These are phyloP conservation scores for Canavalia gladiata DNA, from an alignment of 306 rosid species.

Conservation along the genomic window DNA sequence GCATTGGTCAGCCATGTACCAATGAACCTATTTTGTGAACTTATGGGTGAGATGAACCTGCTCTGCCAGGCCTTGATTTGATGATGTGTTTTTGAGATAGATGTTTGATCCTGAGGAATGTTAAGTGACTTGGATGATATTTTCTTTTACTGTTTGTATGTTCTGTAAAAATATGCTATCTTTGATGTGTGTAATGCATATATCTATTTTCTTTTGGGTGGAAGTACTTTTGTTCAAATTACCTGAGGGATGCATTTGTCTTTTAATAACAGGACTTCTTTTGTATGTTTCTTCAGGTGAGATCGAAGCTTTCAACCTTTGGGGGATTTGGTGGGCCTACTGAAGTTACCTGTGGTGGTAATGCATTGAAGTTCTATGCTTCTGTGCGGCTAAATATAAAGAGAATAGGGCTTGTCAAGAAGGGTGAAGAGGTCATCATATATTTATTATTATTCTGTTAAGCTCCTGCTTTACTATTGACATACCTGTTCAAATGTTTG, in stretches of 20 bases:
- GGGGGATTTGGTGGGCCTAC: slow-evolving; percentile 92
- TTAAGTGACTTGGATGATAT: slow-evolving; percentile 32
- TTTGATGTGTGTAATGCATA: background rate
- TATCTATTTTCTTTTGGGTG: slow-evolving; percentile 19
- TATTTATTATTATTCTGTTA: slow-evolving; percentile 20
- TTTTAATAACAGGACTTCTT: slow-evolving; percentile 32
- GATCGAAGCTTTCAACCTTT: slow-evolving; percentile 85
- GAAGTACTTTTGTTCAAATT: slow-evolving; percentile 33
- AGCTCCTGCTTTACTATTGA: slow-evolving; percentile 15
- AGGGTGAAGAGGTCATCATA: slow-evolving; percentile 85
- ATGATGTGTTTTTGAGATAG: background rate
- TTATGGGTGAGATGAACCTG: slow-evolving; percentile 14
- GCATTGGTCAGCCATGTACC: background rate
- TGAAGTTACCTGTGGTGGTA: slow-evolving; percentile 95
- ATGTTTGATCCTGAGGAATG: slow-evolving; percentile 9
- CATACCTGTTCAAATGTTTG: slow-evolving; percentile 32
- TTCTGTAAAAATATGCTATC: background rate
- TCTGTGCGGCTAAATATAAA: slow-evolving; percentile 82
- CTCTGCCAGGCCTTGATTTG: slow-evolving; percentile 10
- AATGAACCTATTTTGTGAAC: slow-evolving; percentile 12
- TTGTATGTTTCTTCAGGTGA: slow-evolving; percentile 61
- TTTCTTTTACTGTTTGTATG: slow-evolving; percentile 2
- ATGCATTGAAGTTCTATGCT: slow-evolving; percentile 92
- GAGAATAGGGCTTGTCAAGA: slow-evolving; percentile 77
- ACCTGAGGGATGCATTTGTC: background rate